phyloP scores from a whole-genome alignment of 2,329 filamentous ascomycete genomes.

The Colletotrichum coccodes region DNA sequence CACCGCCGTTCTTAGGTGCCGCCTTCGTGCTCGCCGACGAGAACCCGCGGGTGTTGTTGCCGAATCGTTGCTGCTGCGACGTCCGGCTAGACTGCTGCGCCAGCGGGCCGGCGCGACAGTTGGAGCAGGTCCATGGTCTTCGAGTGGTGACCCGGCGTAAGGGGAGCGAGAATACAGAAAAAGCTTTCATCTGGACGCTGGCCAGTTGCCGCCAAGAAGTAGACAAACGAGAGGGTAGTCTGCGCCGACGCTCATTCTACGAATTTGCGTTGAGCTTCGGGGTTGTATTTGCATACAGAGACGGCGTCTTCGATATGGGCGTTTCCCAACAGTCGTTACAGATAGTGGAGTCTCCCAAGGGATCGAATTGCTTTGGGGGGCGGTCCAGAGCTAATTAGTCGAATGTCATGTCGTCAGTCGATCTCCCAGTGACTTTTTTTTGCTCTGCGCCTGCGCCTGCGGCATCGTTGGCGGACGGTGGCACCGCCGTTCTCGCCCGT shows the following conservation, averaged over 20 bases:
- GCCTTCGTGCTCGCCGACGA: constrained; percentile 37
- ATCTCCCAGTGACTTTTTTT: constrained; percentile 33
- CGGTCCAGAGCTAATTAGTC: constrained; percentile 12
- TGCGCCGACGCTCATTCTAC: constrained; percentile 29
- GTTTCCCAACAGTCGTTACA: constrained; percentile 23
- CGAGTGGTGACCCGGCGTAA: constrained; percentile 50
- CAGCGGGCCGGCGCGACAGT: constrained; percentile 46
- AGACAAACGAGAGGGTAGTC: constrained; percentile 19
- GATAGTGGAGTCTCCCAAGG: constrained; percentile 26
- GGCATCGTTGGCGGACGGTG: constrained; percentile 18
- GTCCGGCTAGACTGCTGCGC: constrained; percentile 45
- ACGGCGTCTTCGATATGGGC: not conserved
- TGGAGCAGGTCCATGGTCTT: constrained; percentile 56
- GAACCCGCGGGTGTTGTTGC: constrained; percentile 39
- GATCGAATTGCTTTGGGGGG: constrained; percentile 17
- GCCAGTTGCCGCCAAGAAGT: constrained; percentile 26
- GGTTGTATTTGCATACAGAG: not conserved
- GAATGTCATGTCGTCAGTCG: constrained; percentile 26
- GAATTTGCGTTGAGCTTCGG: not conserved
- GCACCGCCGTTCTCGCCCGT: constrained; percentile 14
- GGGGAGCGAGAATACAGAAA: constrained; percentile 48
- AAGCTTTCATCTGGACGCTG: constrained; percentile 51
- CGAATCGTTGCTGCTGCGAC: constrained; percentile 40
- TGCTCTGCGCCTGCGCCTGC: constrained; percentile 26
- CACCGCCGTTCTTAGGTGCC: constrained; percentile 1